Evolutionary conservation across 2,329 filamentous ascomycete genomes (phyloP).

Genomic region (Alternaria gansuensis): DNA sequence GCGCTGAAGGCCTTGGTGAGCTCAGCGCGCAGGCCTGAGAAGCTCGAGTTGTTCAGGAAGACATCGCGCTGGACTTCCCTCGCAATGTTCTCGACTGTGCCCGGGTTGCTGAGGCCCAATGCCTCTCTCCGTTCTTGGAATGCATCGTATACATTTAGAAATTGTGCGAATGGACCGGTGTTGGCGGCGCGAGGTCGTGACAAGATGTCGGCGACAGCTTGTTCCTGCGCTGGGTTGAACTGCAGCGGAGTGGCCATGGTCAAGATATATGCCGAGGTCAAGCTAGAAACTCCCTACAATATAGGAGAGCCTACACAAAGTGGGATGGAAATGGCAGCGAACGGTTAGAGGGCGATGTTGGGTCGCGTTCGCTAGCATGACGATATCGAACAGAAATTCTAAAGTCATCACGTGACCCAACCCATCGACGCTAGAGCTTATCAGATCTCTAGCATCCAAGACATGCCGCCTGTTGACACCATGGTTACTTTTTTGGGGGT

Average conservation of each 20-base stretch:
- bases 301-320: conserved; percentile 22
- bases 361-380: conserved; percentile 33
- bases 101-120: conserved; percentile 89
- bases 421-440: conserved; percentile 21
- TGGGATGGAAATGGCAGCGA: conserved; percentile 32
- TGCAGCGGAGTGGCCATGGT: conserved; percentile 45
- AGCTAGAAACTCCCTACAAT: conserved; percentile 16
- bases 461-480: conserved; percentile 17
- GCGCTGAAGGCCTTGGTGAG: conserved; percentile 96
- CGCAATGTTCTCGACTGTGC: conserved; percentile 86
- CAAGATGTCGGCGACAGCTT: conserved; percentile 66
- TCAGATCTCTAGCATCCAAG: conserved; percentile 5
- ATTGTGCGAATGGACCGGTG: conserved; percentile 77
- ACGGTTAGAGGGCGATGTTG: conserved; percentile 23
- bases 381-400: conserved; percentile 44
- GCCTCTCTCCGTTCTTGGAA: conserved; percentile 88
- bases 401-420: conserved; percentile 41
- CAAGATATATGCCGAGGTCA: conserved; percentile 19
- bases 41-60: conserved; percentile 95
- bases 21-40: conserved; percentile 94
- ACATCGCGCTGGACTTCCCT: conserved; percentile 97
- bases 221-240: conserved; percentile 46
- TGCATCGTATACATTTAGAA: conserved; percentile 80
- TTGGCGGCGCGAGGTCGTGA: conserved; percentile 57
- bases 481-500: conserved; percentile 29